Percentiles rank a stretch among this genome's conserved stretches.
These are phyloP conservation scores for Fusarium tuaranense DNA, from an alignment of 2,329 filamentous ascomycete species.

Conservation along the genomic window DNA sequence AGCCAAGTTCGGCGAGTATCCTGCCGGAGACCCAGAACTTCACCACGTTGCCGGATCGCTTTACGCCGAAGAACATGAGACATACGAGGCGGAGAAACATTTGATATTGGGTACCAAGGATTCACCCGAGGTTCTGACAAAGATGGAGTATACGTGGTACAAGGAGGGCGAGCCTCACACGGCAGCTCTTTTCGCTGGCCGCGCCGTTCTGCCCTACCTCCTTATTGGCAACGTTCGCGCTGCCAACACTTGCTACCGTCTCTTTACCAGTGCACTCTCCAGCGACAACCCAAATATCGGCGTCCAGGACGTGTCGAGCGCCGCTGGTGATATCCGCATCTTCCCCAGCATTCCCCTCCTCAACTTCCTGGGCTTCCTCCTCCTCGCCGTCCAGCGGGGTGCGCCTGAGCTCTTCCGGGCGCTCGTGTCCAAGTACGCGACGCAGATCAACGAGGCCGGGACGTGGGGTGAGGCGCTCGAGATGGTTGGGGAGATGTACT, in stretches of 20 bases:
- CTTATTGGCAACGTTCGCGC: constrained; percentile 90
- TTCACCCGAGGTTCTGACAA: constrained; percentile 82
- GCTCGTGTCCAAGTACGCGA: constrained; percentile 83
- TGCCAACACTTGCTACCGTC: constrained; percentile 83
- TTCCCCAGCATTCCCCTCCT: constrained; percentile 94
- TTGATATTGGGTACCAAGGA: constrained; percentile 89
- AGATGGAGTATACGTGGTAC: constrained; percentile 95
- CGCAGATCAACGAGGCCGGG: constrained; percentile 80
- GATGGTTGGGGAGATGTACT: constrained; percentile 96
- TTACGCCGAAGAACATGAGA: constrained; percentile 92
- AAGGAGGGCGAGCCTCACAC: constrained; percentile 87
- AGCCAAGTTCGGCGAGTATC: constrained; percentile 84
- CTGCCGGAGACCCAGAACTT: constrained; percentile 91
- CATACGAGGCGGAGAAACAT: constrained; percentile 94
- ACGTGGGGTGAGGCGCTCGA: constrained; percentile 86
- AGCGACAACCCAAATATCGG: constrained; percentile 65
- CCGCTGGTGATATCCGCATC: constrained; percentile 78
- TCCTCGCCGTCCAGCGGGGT: constrained; percentile 86
- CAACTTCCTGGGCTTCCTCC: constrained; percentile 89
- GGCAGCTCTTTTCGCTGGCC: constrained; percentile 85
- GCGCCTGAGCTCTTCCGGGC: constrained; percentile 83
- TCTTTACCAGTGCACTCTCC: constrained; percentile 61
- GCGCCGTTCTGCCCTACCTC: constrained; percentile 91
- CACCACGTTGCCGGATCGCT: constrained; percentile 91
- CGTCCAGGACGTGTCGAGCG: constrained; percentile 84